Conservation (phyloP, 176 grass and related monocot genomes). For the Puccinellia tenuiflora region DNA sequence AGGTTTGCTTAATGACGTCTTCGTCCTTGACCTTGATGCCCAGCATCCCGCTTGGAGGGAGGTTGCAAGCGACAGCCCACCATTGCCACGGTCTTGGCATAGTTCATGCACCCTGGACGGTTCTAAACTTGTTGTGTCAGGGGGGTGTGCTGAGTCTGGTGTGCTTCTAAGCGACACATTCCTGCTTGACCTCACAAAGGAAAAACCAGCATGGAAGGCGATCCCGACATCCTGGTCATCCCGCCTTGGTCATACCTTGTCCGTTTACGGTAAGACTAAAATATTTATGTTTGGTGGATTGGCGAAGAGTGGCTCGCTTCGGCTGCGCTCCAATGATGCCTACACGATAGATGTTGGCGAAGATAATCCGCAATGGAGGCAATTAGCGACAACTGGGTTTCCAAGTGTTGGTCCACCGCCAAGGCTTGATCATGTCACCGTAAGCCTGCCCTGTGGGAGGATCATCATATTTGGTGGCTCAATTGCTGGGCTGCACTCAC, state of each 20-base stretch:
- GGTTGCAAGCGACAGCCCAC: conserved; percentile 44
- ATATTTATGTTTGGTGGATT: conserved; percentile 92
- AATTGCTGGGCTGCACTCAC: conserved; percentile 72
- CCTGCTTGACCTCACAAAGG: conserved; percentile 77
- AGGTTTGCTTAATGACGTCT: conserved; percentile 87
- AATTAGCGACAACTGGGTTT: conserved; percentile 45
- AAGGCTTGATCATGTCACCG: conserved; percentile 79
- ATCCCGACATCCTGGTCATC: conserved; percentile 60
- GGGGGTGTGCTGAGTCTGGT: conserved; percentile 75
- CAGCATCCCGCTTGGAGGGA: conserved; percentile 89
- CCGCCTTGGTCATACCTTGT: conserved; percentile 80
- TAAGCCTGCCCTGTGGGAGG: conserved; percentile 77
- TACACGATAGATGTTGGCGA: conserved; percentile 69
- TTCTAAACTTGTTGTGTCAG: conserved; percentile 88
- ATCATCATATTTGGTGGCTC: conserved; percentile 94
- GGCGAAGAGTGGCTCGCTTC: conserved; percentile 74
- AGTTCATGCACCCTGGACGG: conserved; percentile 91
- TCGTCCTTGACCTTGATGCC: conserved; percentile 85
- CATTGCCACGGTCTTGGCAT: conserved; percentile 94
- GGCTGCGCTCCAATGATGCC: conserved; percentile 66
- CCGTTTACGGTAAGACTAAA: conserved; percentile 68
- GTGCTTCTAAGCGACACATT: conserved; percentile 88
- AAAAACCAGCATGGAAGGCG: conserved; percentile 81
- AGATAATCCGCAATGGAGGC: conserved; percentile 76
- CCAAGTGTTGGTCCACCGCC: conserved; percentile 53